Evolutionary conservation across 2,329 filamentous ascomycete species (phyloP), one percentile per base, ranked within the genome.

Genomic region (Beauveria sp.): DNA sequence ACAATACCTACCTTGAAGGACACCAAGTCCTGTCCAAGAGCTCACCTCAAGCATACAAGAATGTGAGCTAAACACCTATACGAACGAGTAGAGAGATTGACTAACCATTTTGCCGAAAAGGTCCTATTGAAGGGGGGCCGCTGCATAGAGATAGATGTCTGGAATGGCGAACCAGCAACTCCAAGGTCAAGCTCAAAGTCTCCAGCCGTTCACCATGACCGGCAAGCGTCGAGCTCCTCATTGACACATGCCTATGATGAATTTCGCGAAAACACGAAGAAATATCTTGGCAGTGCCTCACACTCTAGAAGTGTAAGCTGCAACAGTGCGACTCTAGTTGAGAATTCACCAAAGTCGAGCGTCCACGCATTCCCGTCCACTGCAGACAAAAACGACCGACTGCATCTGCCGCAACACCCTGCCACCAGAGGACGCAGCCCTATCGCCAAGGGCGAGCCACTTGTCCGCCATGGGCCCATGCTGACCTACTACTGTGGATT

Each of bases 131-230:
- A 86, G 57, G 90, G 90, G 53, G 96, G 93, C 70, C 86, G 93
- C 64, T 97, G 92, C 70, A 91, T 97, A 52, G 93, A 97, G 73
- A 95, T 97, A 61, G 93, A 97, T 70, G 91, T 97, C 3, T 96
- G 93, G 90, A 90, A 97, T 73, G 90, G 91, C 14, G 78, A 83
- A 64, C 72, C 77, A 20, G 73, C 72, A 49, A 70, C 74, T 4
- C 72, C 71, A 5, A 72, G 71, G 5, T 67, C 63, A 45, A 65
- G 70, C 24, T 73, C 75, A 31, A 78, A 73, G 52, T 75, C 76
- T 0, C 72, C 75, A 18, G 74, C 73, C 62, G 69, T 68, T 10
- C 74, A 77, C 7, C 82, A 85, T 65, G 75, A 74, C 61, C 77
- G 77, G 40, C 76, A 77, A 49, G 67, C 80, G 8, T 83, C 81